These are phyloP conservation scores for Stachybotrys chartarum DNA, from an alignment of 2,329 filamentous ascomycete genomes.

Conservation along the genomic window DNA sequence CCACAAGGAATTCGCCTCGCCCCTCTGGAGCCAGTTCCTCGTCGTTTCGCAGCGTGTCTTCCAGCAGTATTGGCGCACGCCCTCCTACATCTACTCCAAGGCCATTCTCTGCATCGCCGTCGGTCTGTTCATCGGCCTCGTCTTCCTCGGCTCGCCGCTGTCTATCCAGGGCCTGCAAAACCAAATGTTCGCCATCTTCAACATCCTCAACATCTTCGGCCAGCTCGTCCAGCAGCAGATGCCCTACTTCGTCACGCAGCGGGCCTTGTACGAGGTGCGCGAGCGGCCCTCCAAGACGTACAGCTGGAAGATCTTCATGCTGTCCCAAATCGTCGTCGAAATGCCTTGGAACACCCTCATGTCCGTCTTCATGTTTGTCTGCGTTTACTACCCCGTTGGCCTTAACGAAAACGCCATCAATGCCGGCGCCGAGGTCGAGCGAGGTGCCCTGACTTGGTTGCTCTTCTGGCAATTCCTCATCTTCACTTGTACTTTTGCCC, in stretches of 20 bases:
- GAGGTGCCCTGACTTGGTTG: conserved; percentile 61
- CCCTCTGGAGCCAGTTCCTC: conserved; percentile 59
- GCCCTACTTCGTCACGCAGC: conserved; percentile 78
- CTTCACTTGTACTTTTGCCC: conserved; percentile 61
- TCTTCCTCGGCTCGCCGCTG: conserved; percentile 66
- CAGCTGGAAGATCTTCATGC: conserved; percentile 78
- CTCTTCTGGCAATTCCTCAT: conserved; percentile 59
- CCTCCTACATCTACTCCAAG: conserved; percentile 85
- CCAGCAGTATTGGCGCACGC: conserved; percentile 87
- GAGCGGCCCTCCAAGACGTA: conserved; percentile 81
- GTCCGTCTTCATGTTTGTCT: conserved; percentile 67
- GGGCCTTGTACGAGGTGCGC: conserved; percentile 75
- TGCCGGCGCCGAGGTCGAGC: conserved; percentile 28
- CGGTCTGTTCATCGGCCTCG: conserved; percentile 73
- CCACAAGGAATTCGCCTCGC: conserved; percentile 74
- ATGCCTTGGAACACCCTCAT: conserved; percentile 77
- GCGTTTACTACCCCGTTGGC: conserved; percentile 81
- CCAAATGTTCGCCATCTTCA: conserved; percentile 81
- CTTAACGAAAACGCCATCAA: conserved; percentile 58
- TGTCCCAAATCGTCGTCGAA: conserved; percentile 76
- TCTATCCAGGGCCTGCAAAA: conserved; percentile 77
- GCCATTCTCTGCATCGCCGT: conserved; percentile 55
- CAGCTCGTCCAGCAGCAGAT: conserved; percentile 72
- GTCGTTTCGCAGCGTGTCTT: conserved; percentile 69
- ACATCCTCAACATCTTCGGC: conserved; percentile 74